Conservation (phyloP, 163 green algal genomes). For the Trebouxia gelatinosa region DNA sequence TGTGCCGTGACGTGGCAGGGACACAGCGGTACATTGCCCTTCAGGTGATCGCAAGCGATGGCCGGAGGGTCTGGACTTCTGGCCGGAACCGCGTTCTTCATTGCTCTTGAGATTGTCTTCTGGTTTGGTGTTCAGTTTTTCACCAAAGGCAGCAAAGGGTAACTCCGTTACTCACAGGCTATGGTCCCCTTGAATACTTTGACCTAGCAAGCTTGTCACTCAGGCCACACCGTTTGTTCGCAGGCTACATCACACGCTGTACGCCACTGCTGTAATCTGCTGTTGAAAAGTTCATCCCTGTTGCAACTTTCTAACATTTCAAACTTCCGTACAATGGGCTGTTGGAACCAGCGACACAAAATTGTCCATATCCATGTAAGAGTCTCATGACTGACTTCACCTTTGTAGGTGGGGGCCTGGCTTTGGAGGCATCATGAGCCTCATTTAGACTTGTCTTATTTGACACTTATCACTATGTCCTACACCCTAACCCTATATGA, state of each 20-base stretch:
- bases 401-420: too few relatives aligned
- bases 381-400: too few relatives aligned
- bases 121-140: constrained; percentile 25
- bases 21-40: not conserved
- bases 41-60: constrained; percentile 5
- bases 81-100: not conserved
- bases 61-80: constrained; percentile 9
- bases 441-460: too few relatives aligned
- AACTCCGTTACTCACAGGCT: not conserved
- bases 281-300: too few relatives aligned
- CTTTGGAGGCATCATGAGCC: too few relatives aligned
- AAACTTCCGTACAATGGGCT: too few relatives aligned
- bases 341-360: too few relatives aligned
- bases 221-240: not conserved
- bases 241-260: constrained; percentile 12
- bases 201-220: not conserved
- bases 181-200: not conserved
- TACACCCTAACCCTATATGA: too few relatives aligned
- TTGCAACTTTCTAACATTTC: too few relatives aligned
- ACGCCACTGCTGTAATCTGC: constrained; percentile 11
- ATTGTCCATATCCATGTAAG: too few relatives aligned
- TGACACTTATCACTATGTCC: too few relatives aligned
- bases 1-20: too few relatives aligned
- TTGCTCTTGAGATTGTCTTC: constrained; percentile 10
- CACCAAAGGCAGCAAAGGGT: constrained; percentile 1